phyloP scores from a whole-genome alignment of 176 grass and related monocot genomes.

The Bothriochloa decipiens region DNA sequence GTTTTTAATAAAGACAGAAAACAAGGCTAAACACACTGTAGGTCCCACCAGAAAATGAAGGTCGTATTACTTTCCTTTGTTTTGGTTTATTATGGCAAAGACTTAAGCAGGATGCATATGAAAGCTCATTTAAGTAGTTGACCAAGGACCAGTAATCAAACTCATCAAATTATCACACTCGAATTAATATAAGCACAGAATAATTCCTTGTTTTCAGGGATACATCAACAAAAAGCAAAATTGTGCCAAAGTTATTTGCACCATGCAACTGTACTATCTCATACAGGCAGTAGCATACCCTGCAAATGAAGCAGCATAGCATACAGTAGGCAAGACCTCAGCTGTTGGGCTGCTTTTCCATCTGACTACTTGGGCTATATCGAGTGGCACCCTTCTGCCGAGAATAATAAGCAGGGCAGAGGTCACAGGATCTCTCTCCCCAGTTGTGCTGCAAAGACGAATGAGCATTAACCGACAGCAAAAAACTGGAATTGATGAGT shows the following conservation, averaged over 20 bases:
- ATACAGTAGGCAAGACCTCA: conserved; percentile 68
- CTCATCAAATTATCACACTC: neutral
- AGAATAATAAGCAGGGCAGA: conserved; percentile 92
- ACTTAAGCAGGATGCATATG: conserved; percentile 15
- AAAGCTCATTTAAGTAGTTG: conserved; percentile 1
- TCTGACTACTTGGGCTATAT: conserved; percentile 94
- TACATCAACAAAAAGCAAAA: neutral
- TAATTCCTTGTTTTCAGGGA: neutral
- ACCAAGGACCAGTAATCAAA: conserved; percentile 8
- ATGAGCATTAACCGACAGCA: conserved; percentile 2
- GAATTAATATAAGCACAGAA: neutral
- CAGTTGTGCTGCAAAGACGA: conserved; percentile 74
- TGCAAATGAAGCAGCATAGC: conserved; percentile 91
- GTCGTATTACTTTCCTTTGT: neutral
- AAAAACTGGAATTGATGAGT: conserved; percentile 14
- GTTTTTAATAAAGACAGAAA: conserved; percentile 12
- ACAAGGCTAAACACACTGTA: neutral
- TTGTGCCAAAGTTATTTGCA: neutral
- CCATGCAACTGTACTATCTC: neutral
- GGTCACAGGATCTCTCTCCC: conserved; percentile 84
- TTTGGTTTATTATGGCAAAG: neutral
- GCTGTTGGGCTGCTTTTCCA: conserved; percentile 86
- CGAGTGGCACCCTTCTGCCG: conserved; percentile 80
- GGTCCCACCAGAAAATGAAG: neutral
- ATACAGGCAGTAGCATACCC: conserved; percentile 58